Conservation (phyloP, 768 basidiomycete species). For the Boletus subcaerulescens region DNA sequence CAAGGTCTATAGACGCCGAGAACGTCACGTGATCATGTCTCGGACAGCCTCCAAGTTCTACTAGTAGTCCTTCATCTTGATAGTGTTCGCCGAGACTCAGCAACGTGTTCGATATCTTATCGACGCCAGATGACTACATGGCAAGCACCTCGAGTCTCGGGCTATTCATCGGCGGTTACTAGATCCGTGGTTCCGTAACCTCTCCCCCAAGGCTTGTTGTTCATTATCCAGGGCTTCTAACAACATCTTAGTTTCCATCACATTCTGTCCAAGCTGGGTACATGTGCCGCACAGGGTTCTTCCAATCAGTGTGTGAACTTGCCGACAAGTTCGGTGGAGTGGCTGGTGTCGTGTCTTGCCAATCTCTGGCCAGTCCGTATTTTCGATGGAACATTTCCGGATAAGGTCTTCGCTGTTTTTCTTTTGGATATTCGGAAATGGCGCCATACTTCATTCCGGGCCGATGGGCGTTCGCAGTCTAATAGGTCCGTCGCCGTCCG, state of each 20-base stretch:
- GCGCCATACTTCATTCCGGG: background rate
- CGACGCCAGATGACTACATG: no score
- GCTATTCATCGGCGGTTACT: background rate
- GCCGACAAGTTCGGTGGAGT: constrained; percentile 9
- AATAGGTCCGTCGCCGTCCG: background rate
- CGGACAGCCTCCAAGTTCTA: no score
- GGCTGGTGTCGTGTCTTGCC: background rate
- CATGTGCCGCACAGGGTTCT: background rate
- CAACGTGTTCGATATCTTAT: no score
- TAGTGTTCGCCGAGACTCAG: no score
- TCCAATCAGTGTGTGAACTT: background rate
- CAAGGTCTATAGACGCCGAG: background rate
- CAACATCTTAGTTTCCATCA: no score
- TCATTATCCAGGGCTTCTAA: background rate
- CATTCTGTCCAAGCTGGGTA: background rate
- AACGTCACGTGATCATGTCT: constrained; percentile 8
- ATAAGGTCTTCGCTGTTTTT: background rate
- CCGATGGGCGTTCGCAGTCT: background rate
- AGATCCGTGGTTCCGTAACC: background rate
- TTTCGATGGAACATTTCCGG: constrained; percentile 1
- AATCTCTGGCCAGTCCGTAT: background rate
- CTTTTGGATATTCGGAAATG: background rate
- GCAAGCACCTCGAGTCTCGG: no score
- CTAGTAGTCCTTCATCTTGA: no score
- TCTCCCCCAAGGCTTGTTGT: background rate